Evolutionary conservation across 148 eudicot genomes (phyloP).

Genomic region (Salicornia ramosissima): DNA sequence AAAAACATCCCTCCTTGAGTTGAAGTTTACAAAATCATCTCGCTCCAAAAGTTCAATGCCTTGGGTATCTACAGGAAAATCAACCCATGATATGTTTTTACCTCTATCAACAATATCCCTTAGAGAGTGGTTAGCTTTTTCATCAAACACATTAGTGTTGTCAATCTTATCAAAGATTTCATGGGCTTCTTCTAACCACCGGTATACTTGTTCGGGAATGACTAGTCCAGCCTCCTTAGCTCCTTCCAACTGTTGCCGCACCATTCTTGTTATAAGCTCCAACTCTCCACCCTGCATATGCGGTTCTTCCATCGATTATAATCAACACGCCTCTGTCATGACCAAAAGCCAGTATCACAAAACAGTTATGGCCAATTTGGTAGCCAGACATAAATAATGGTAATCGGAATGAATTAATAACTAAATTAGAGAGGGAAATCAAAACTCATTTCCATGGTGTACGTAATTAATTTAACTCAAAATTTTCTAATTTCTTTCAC

Average conservation of each 20-base stretch:
- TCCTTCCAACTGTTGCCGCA: neutral
- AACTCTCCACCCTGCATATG: neutral
- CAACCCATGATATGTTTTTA: too few species aligned
- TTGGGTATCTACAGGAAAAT: neutral
- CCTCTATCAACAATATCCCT: neutral
- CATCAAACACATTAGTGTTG: neutral
- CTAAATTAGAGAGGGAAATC: too few species aligned
- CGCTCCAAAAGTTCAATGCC: slow-evolving; percentile 2
- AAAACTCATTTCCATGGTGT: too few species aligned
- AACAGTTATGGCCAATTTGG: too few species aligned
- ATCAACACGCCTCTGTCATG: too few species aligned
- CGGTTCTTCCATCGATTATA: neutral
- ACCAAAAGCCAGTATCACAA: too few species aligned
- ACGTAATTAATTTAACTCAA: too few species aligned
- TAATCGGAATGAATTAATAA: too few species aligned
- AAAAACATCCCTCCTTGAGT: neutral
- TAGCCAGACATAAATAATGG: too few species aligned
- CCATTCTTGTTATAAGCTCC: neutral
- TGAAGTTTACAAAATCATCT: neutral
- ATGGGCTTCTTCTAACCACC: neutral
- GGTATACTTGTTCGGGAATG: neutral
- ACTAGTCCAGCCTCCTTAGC: neutral
- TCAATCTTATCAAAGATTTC: neutral
- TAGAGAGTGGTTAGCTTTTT: neutral
- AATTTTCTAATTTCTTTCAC: too few species aligned